These are phyloP conservation scores for Sphaerulina populicola DNA, from an alignment of 2,329 filamentous ascomycete species.

Conservation along the genomic window DNA sequence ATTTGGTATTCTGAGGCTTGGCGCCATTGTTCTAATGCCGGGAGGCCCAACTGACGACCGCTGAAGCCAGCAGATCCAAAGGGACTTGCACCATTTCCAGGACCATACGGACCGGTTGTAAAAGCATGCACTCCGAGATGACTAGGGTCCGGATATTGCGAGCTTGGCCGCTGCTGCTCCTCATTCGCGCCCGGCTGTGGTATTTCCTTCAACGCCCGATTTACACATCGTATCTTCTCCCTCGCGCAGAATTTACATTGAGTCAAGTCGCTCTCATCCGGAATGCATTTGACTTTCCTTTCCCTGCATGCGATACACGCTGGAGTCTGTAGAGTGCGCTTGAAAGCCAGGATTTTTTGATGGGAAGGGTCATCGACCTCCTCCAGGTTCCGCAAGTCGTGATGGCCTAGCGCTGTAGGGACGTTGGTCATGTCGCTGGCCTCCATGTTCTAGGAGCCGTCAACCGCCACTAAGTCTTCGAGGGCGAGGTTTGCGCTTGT, in stretches of 20 bases:
- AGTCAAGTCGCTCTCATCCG: slow-evolving; percentile 1
- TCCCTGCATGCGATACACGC: slow-evolving; percentile 3
- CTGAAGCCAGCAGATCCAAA: not conserved
- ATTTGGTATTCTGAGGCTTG: not conserved
- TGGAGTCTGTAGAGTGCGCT: slow-evolving; percentile 1
- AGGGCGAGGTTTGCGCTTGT: not conserved
- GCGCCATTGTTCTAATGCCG: slow-evolving; percentile 1
- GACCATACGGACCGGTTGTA: slow-evolving; percentile 1
- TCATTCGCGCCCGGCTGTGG: slow-evolving; percentile 3
- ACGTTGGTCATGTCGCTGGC: slow-evolving; percentile 2
- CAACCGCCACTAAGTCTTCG: slow-evolving; percentile 4
- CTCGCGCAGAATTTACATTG: slow-evolving; percentile 4
- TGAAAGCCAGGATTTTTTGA: not conserved
- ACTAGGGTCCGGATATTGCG: slow-evolving; percentile 9
- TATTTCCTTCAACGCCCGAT: not conserved
- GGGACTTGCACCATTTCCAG: slow-evolving; percentile 1
- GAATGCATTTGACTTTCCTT: slow-evolving; percentile 5
- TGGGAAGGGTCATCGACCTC: not conserved
- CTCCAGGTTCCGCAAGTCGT: slow-evolving; percentile 2
- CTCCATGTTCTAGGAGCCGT: slow-evolving; percentile 1
- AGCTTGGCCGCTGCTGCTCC: not conserved
- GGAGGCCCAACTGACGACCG: slow-evolving; percentile 2
- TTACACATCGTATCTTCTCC: not conserved
- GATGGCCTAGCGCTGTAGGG: not conserved
- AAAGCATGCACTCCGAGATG: slow-evolving; percentile 4